Percentiles rank a stretch among this genome's conserved stretches.
Evolutionary conservation across 2,329 filamentous ascomycete genomes (phyloP).

Genomic region (Anthostomella pinea): DNA sequence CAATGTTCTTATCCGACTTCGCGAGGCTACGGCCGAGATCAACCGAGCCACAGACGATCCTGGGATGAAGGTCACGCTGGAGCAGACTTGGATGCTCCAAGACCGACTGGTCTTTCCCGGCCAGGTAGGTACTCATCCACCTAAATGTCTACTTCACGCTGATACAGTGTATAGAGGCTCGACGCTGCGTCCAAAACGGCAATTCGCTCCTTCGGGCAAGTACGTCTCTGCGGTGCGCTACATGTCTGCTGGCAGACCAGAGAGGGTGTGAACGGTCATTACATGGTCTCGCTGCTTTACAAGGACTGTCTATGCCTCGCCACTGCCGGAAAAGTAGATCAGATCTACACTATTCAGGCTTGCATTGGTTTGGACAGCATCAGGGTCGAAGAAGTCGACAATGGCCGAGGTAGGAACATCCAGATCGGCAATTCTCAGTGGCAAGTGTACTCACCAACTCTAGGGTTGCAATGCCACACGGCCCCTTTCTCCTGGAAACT

Average conservation of each 20-base stretch:
- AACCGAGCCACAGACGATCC: conserved; percentile 81
- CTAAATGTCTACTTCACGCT: background rate
- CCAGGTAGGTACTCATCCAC: conserved; percentile 50
- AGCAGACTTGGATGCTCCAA: conserved; percentile 82
- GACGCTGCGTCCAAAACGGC: conserved; percentile 56
- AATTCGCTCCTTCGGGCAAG: conserved; percentile 77
- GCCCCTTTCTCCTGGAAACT: conserved; percentile 91
- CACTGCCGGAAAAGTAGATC: conserved; percentile 59
- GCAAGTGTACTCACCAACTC: conserved; percentile 12
- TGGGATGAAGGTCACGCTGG: conserved; percentile 64
- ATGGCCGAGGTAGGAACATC: conserved; percentile 61
- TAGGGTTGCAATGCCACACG: conserved; percentile 83
- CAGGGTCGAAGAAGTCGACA: conserved; percentile 69
- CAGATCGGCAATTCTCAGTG: conserved; percentile 2
- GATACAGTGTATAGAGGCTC: conserved; percentile 39
- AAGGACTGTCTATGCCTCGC: conserved; percentile 76
- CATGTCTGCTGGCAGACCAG: conserved; percentile 78
- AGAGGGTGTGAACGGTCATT: conserved; percentile 67
- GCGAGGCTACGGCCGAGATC: conserved; percentile 73
- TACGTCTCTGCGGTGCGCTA: conserved; percentile 77
- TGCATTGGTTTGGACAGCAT: conserved; percentile 67
- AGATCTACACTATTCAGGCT: conserved; percentile 70
- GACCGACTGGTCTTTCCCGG: conserved; percentile 74
- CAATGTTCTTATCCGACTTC: conserved; percentile 66
- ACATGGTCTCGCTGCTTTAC: conserved; percentile 85